Evolutionary conservation across 768 basidiomycete species (phyloP), one percentile per base, ranked within the genome.

Genomic region (Suillus paluster): DNA sequence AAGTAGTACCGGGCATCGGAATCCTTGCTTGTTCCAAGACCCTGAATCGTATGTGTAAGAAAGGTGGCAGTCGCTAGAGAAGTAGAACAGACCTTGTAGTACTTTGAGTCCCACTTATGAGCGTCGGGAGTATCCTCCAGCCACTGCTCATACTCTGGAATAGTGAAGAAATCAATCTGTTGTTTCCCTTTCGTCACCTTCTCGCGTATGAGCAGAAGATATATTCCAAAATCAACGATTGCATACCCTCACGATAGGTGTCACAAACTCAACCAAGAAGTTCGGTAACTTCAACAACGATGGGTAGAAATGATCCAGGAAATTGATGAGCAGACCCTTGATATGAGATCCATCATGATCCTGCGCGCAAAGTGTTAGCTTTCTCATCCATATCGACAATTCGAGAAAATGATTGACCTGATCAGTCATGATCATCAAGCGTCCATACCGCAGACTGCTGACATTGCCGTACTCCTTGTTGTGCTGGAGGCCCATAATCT

Each of bases 331-430:
- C 9, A 99, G 85, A n/a, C 97, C 97, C 76, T 99, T 99, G 80
- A 99, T 99, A 78, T 99, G 97, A n/a, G 97, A 99, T 57, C 97
- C 97, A 77, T 99, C 97, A 78, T 99, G 95, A 86, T 99, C 97
- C 95, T 97, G 71, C 4, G 55, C 21, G 50, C 5, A 46, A 33
- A n/a, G 60, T 9, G 50, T 39, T 23, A 7, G 50, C 44, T 45
- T 50, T 57, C 55, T 38, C 17, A 17, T 27, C 49, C 44, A 34
- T 49, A 25, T 48, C 45, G 4, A 27, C 21, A 19, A 56, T 44
- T n/a, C 57, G 5, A 55, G 10, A 25, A 38, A 19, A 55, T 11
- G 19, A 75, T 84, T 53, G 58, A 94, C 95, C 86, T 98, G 97
- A 89, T 99, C 97, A 5, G 97, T 94, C 97, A 99, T 99, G 68